These are phyloP conservation scores for Trapa bicornis DNA, from an alignment of 345 rosid species.

Conservation along the genomic window DNA sequence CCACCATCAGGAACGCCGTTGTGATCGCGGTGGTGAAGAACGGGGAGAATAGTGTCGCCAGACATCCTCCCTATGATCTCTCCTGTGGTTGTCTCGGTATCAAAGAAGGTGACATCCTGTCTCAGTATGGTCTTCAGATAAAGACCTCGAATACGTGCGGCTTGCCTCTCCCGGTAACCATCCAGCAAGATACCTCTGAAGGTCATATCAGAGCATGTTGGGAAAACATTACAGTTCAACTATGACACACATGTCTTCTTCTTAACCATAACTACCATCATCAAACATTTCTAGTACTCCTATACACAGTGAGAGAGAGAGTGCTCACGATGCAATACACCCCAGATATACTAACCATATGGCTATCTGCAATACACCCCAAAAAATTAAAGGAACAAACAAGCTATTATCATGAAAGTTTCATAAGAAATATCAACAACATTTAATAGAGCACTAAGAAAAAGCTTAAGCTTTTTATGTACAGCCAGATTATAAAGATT, in stretches of 20 bases:
- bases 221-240: too few species aligned
- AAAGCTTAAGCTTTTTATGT: too few species aligned
- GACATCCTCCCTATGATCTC: slow-evolving; percentile 91
- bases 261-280: too few species aligned
- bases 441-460: too few species aligned
- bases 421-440: too few species aligned
- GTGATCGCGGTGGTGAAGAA: slow-evolving; percentile 56
- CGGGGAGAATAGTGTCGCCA: slow-evolving; percentile 67
- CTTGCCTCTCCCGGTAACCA: slow-evolving; percentile 86
- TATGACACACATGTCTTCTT: too few species aligned
- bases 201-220: not conserved
- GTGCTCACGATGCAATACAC: slow-evolving; percentile 48
- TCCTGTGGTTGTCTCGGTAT: slow-evolving; percentile 78
- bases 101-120: slow-evolving; percentile 76
- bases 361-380: slow-evolving; percentile 36
- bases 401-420: too few species aligned
- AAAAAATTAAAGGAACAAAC: not conserved
- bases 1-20: slow-evolving; percentile 46
- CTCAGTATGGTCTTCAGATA: slow-evolving; percentile 70
- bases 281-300: too few species aligned
- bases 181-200: slow-evolving; percentile 85
- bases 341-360: slow-evolving; percentile 47
- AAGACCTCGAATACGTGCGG: slow-evolving; percentile 56
- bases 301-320: too few species aligned
- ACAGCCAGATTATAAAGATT: too few species aligned